Percentiles rank a stretch among this genome's conserved stretches.
Conservation (phyloP, 805 yeast genomes). For the Yarrowia phangngaensis region DNA sequence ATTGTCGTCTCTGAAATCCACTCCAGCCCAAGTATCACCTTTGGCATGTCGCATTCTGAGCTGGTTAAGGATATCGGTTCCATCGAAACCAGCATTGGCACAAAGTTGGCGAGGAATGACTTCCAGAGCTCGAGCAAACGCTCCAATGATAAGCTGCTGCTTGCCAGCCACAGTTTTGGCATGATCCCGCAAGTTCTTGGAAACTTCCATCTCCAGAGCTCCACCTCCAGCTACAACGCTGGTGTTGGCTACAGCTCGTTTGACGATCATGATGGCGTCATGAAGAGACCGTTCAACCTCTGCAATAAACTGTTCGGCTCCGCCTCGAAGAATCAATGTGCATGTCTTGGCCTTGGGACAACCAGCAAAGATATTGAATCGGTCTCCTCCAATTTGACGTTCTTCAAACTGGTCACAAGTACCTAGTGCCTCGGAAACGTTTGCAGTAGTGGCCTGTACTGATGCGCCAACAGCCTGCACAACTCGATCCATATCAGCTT, state of each 20-base stretch:
- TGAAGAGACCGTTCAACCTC: slow-evolving; percentile 97
- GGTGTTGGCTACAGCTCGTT: slow-evolving; percentile 84
- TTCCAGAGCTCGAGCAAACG: slow-evolving; percentile 92
- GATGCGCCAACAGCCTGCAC: slow-evolving; percentile 91
- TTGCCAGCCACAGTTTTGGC: slow-evolving; percentile 89
- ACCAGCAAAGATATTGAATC: slow-evolving; percentile 89
- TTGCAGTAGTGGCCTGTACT: slow-evolving; percentile 64
- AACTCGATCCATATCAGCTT: slow-evolving; percentile 89
- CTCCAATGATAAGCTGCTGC: slow-evolving; percentile 87
- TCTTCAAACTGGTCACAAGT: slow-evolving; percentile 85
- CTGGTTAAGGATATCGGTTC: slow-evolving; percentile 87
- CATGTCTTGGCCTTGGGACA: slow-evolving; percentile 91
- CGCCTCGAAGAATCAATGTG: slow-evolving; percentile 90
- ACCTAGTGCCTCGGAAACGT: slow-evolving; percentile 73
- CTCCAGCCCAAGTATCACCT: slow-evolving; percentile 88
- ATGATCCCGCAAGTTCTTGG: slow-evolving; percentile 80
- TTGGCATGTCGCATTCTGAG: slow-evolving; percentile 91
- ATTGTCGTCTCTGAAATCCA: slow-evolving; percentile 61
- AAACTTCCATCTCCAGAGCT: slow-evolving; percentile 96
- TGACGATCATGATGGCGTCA: slow-evolving; percentile 98
- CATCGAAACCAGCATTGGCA: slow-evolving; percentile 98
- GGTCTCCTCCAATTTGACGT: slow-evolving; percentile 90
- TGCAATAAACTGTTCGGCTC: slow-evolving; percentile 96
- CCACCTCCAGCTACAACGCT: slow-evolving; percentile 98
- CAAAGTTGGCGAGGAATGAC: slow-evolving; percentile 95